A percentile compares a stretch with the other conserved stretches of the same genome.
Evolutionary conservation across 352 stramenopile species (phyloP).

Genomic region (Phytopythium oedochilum): DNA sequence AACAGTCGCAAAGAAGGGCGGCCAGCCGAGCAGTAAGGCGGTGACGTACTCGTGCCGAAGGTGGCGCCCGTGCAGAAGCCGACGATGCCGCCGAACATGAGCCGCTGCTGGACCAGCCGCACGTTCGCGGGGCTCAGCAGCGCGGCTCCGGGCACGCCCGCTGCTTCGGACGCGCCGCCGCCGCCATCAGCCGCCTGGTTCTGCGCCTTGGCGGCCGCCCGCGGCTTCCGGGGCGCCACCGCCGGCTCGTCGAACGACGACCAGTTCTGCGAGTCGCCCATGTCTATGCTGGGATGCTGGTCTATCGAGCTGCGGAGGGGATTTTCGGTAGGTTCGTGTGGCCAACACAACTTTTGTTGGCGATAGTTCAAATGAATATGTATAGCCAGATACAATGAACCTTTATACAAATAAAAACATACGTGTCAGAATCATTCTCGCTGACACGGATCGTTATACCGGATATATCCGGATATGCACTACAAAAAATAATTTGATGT

Average conservation of each 20-base stretch:
- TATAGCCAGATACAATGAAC: too few species aligned
- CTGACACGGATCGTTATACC: too few species aligned
- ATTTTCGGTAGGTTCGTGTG: too few species aligned
- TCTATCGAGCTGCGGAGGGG: too few species aligned
- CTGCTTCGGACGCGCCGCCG: not conserved
- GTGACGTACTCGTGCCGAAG: conserved; percentile 71
- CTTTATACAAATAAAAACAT: too few species aligned
- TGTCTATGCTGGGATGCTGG: conserved; percentile 16
- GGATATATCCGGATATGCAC: too few species aligned
- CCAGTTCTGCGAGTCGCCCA: conserved; percentile 82
- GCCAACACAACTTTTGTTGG: too few species aligned
- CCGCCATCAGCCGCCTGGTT: not conserved
- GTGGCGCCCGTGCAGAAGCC: conserved; percentile 74
- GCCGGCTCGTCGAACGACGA: conserved; percentile 65
- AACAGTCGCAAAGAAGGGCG: too few species aligned
- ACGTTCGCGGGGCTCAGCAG: conserved; percentile 32
- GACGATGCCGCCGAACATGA: conserved; percentile 75
- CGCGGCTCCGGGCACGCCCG: conserved; percentile 4
- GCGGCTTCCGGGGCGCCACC: conserved; percentile 9
- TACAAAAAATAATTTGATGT: too few species aligned
- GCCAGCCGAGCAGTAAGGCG: too few species aligned
- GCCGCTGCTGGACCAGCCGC: conserved; percentile 54
- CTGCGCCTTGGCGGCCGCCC: conserved; percentile 1
- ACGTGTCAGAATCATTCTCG: too few species aligned
- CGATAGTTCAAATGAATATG: too few species aligned